Conservation (phyloP, 163 green algal species). For the Chlamydomonas reinhardtii region DNA sequence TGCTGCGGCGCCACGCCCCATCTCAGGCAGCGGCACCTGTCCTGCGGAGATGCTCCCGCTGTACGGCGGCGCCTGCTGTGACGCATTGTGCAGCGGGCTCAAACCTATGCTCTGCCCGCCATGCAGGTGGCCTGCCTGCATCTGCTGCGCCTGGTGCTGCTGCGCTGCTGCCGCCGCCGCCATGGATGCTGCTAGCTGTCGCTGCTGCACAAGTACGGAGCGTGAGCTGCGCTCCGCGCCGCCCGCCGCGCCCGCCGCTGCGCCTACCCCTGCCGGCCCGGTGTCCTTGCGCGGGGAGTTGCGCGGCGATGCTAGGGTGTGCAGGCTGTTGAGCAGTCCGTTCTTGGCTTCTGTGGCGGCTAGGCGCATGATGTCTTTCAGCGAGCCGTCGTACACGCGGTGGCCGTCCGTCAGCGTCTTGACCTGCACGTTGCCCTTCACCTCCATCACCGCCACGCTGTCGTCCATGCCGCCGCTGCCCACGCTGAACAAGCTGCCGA, state of each 20-base stretch:
- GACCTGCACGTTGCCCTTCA: slow-evolving; percentile 24
- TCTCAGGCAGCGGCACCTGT: not conserved
- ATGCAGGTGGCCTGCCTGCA: not conserved
- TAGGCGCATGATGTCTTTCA: slow-evolving; percentile 30
- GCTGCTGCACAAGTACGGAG: not conserved
- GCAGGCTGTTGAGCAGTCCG: not conserved
- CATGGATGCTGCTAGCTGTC: not conserved
- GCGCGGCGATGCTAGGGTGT: slow-evolving; percentile 9
- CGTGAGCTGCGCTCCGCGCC: not conserved
- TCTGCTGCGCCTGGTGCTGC: not conserved
- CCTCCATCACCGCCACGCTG: not conserved
- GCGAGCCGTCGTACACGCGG: slow-evolving; percentile 40
- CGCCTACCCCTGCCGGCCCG: too few relatives aligned
- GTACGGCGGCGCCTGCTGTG: too few relatives aligned
- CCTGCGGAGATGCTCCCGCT: too few relatives aligned
- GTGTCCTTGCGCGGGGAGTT: not conserved
- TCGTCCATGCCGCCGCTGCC: not conserved
- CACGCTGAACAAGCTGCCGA: not conserved
- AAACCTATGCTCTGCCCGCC: not conserved
- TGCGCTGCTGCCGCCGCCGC: not conserved
- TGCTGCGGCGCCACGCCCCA: not conserved
- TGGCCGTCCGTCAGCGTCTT: slow-evolving; percentile 31
- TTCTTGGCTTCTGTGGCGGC: slow-evolving; percentile 33
- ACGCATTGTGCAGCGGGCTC: not conserved
- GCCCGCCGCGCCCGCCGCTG: not conserved